These are phyloP conservation scores for Myxozyma kluyveri DNA, from an alignment of 805 yeast species.

Conservation along the genomic window DNA sequence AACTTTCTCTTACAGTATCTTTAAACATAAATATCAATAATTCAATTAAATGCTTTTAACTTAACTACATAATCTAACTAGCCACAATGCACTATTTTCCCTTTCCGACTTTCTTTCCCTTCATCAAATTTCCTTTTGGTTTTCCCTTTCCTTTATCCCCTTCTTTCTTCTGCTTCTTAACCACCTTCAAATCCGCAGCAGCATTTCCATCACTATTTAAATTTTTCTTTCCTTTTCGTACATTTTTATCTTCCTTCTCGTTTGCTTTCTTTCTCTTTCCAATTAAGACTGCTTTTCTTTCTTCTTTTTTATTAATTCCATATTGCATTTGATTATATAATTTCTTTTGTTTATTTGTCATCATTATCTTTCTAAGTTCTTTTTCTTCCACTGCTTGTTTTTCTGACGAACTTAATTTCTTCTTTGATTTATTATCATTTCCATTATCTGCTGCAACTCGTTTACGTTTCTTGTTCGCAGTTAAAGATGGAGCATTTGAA, in stretches of 20 bases:
- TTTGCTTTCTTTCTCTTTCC: slow-evolving; percentile 45
- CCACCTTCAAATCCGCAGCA: too few species aligned
- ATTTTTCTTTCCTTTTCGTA: neutral
- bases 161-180: neutral
- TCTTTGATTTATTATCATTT: neutral
- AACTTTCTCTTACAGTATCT: too few species aligned
- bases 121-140: neutral
- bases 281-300: slow-evolving; percentile 63
- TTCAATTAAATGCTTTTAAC: neutral
- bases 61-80: neutral
- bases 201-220: neutral
- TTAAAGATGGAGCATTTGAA: slow-evolving; percentile 40
- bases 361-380: slow-evolving; percentile 92
- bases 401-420: slow-evolving; percentile 42
- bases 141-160: slow-evolving; percentile 4
- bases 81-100: too few species aligned
- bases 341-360: slow-evolving; percentile 94
- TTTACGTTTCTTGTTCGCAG: slow-evolving; percentile 39
- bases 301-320: slow-evolving; percentile 79
- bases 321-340: slow-evolving; percentile 93
- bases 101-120: too few species aligned
- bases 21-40: neutral
- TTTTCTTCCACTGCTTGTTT: slow-evolving; percentile 71
- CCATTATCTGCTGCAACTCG: slow-evolving; percentile 26
- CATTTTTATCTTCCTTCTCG: neutral